These are phyloP conservation scores for Hydnum rufescens DNA, from an alignment of 768 basidiomycete genomes.

Conservation along the genomic window DNA sequence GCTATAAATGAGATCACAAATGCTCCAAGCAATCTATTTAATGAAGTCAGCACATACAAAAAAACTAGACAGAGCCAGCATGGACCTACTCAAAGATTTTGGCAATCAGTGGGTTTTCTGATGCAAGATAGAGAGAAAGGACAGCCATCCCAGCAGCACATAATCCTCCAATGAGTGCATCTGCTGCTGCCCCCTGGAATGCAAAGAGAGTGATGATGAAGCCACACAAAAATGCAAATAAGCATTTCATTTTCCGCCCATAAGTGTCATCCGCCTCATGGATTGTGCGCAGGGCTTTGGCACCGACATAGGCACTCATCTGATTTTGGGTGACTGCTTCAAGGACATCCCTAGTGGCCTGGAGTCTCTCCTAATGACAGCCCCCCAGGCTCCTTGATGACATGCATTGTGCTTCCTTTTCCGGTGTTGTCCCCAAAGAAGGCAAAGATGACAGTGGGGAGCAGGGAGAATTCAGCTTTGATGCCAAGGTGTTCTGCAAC, in stretches of 20 bases:
- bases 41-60: background rate
- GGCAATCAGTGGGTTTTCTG: background rate
- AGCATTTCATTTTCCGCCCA: background rate
- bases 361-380: background rate
- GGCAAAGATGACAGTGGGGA: constrained; percentile 33
- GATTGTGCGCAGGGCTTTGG: background rate
- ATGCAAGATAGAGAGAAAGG: background rate
- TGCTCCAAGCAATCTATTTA: constrained; percentile 52
- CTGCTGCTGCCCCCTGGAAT: background rate
- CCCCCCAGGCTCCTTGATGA: background rate
- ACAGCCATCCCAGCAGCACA: background rate
- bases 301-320: background rate
- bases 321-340: background rate
- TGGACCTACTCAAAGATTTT: background rate
- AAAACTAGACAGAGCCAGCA: background rate
- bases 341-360: background rate
- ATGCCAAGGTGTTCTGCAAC: constrained; percentile 79
- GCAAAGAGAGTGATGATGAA: background rate
- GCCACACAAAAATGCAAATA: background rate
- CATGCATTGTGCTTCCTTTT: background rate
- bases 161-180: background rate
- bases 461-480: constrained; percentile 76
- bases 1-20: constrained; percentile 65
- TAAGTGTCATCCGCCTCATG: background rate
- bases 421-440: background rate